These are phyloP conservation scores for Eragrostis tef DNA, from an alignment of 202 grass and related monocot genomes.

Conservation along the genomic window DNA sequence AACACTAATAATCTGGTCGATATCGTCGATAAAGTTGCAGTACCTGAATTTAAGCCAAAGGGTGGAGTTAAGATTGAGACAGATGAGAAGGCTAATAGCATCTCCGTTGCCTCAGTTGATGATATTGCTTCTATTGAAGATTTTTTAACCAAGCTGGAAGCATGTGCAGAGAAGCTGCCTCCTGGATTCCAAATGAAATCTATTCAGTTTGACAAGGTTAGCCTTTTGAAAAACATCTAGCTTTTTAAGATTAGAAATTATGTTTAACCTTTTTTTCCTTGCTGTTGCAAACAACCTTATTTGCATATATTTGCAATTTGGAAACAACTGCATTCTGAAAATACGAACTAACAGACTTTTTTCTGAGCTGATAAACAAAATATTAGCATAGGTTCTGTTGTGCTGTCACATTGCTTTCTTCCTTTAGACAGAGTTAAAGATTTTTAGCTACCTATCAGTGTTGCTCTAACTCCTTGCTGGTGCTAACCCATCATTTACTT, in stretches of 20 bases:
- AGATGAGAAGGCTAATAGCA: constrained; percentile 61
- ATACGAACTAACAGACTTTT: neutral
- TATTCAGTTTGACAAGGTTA: constrained; percentile 69
- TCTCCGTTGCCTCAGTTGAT: constrained; percentile 63
- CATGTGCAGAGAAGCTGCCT: constrained; percentile 67
- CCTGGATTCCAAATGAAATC: constrained; percentile 70
- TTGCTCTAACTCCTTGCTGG: constrained; percentile 28
- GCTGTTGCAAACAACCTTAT: constrained; percentile 20
- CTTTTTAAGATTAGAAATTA: constrained; percentile 12
- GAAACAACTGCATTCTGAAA: neutral
- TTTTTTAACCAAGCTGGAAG: constrained; percentile 70
- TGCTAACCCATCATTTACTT: constrained; percentile 29
- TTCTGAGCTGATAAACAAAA: constrained; percentile 34
- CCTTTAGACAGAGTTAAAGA: constrained; percentile 24
- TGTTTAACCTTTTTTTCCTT: neutral
- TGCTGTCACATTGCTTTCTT: constrained; percentile 8
- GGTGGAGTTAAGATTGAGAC: constrained; percentile 61
- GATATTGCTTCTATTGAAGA: constrained; percentile 60
- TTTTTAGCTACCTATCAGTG: neutral
- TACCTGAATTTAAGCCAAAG: constrained; percentile 76
- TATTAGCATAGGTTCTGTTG: constrained; percentile 4
- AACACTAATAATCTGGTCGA: constrained; percentile 53
- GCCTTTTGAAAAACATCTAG: constrained; percentile 24
- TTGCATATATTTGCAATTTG: constrained; percentile 35
- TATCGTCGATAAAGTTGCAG: constrained; percentile 57